Evolutionary conservation across 352 stramenopile species (phyloP), one percentile per base, ranked within the genome.

Genomic region (Pythium myriotylum): DNA sequence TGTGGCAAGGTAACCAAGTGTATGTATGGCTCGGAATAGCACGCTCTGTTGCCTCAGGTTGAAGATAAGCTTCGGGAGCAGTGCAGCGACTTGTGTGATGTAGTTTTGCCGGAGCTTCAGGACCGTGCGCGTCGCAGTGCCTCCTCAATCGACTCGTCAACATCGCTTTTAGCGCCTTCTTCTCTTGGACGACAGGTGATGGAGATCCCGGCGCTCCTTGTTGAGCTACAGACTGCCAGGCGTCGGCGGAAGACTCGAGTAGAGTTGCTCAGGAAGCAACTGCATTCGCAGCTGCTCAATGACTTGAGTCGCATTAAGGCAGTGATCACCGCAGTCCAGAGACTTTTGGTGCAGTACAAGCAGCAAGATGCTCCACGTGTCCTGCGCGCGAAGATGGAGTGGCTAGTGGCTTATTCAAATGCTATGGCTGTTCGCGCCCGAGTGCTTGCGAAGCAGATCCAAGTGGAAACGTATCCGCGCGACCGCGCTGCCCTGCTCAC

Each of bases 201-300:
- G 5, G 70, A 81, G 46, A 46, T 78, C 16, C 73, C 73, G 12
- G 64, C 60, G n/a, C 39, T 76, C 14, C 49, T 81, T n/a, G 20
- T 81, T 5, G 73, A 77, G 46, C 37, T 65, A 39, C 46, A 76
- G 29, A 62, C 67, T 10, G 55, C 64, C n/a, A 58, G 60, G 22
- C 13, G 5, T n/a, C 51, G 72, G n/a, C 45, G 60, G 8, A 37
- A 58, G 4, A 24, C 42, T 7, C 62, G 71, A 19, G 59, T 41
- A 3, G 26, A 19, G 20, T 22, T 42, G n/a, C 27, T 66, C 0
- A 51, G 60, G 27, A 24, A 37, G 5, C 56, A 70, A 1, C 39
- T 70, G 0, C 67, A 59, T 19, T 20, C 20, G 1, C 62, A 70
- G 27, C 39, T 76, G 1, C 29, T 64, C 6, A 41, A 71, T 2